A percentile compares a stretch with the other conserved stretches of the same genome.
phyloP scores from a whole-genome alignment of 768 basidiomycete species.

The Leccinellum rugosiceps region DNA sequence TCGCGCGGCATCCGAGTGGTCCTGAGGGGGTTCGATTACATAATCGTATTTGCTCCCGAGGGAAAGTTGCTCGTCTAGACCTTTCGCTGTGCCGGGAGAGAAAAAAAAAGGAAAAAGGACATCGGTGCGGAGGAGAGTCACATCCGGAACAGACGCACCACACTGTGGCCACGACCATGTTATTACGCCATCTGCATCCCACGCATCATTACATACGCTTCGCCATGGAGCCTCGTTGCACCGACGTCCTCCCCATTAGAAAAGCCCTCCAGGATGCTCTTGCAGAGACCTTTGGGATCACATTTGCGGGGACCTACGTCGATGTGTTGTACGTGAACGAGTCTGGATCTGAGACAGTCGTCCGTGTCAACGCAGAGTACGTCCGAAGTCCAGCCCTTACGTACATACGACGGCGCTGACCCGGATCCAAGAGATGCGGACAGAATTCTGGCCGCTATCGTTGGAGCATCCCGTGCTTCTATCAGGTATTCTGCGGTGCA shows the following conservation, averaged over 20 bases:
- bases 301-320: constrained; percentile 48
- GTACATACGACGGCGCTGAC: background rate
- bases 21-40: constrained; percentile 18
- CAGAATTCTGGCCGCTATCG: constrained; percentile 26
- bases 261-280: constrained; percentile 57
- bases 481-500: constrained; percentile 22
- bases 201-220: constrained; percentile 25
- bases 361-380: constrained; percentile 22
- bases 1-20: constrained; percentile 10
- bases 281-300: constrained; percentile 51
- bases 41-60: constrained; percentile 7
- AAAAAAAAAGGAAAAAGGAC: background rate
- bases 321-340: constrained; percentile 54
- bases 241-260: constrained; percentile 45
- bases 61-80: background rate
- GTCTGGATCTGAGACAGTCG: constrained; percentile 20
- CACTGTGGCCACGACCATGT: constrained; percentile 3
- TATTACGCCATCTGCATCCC: constrained; percentile 19
- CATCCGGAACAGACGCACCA: background rate
- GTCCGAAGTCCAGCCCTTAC: background rate
- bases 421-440: constrained; percentile 20
- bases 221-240: constrained; percentile 23
- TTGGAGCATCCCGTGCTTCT: constrained; percentile 22
- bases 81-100: background rate
- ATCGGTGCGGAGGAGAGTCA: background rate